Evolutionary conservation across 345 rosid species (phyloP).

Genomic region (Euphorbia pulcherrima): DNA sequence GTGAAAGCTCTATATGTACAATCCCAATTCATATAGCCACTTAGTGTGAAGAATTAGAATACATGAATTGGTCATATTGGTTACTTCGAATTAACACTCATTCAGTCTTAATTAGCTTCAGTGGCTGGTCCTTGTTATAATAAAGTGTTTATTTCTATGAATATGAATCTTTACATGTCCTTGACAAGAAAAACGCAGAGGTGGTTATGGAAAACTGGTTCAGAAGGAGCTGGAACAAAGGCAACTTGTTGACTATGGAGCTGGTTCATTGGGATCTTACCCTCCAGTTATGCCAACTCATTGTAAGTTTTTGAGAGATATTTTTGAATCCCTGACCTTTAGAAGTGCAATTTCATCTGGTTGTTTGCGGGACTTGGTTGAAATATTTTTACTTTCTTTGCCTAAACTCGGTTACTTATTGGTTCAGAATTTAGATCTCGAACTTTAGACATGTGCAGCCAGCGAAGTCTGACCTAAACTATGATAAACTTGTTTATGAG

Average conservation of each 20-base stretch:
- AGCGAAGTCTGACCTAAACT: neutral
- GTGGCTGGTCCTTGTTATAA: neutral
- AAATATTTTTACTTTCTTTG: slow-evolving; percentile 2
- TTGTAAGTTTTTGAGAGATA: slow-evolving; percentile 50
- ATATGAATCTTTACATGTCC: slow-evolving; percentile 24
- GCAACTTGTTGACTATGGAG: slow-evolving; percentile 89
- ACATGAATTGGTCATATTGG: neutral
- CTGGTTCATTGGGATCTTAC: slow-evolving; percentile 77
- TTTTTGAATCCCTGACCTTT: neutral
- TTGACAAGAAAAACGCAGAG: slow-evolving; percentile 71
- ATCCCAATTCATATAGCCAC: neutral
- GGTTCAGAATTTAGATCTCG: neutral
- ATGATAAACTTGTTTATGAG: slow-evolving; percentile 1
- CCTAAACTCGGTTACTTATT: neutral
- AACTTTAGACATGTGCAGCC: neutral
- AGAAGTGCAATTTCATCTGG: neutral
- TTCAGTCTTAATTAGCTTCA: neutral
- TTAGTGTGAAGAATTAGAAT: neutral
- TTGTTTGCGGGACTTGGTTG: slow-evolving; percentile 10
- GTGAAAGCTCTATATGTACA: neutral
- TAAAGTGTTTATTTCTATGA: neutral
- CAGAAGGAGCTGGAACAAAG: slow-evolving; percentile 87
- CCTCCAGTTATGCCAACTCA: slow-evolving; percentile 58
- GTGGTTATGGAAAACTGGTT: slow-evolving; percentile 96
- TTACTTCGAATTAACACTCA: neutral